Conservation (phyloP, 2,329 filamentous ascomycete genomes). For the Hypomyces perniciosus region DNA sequence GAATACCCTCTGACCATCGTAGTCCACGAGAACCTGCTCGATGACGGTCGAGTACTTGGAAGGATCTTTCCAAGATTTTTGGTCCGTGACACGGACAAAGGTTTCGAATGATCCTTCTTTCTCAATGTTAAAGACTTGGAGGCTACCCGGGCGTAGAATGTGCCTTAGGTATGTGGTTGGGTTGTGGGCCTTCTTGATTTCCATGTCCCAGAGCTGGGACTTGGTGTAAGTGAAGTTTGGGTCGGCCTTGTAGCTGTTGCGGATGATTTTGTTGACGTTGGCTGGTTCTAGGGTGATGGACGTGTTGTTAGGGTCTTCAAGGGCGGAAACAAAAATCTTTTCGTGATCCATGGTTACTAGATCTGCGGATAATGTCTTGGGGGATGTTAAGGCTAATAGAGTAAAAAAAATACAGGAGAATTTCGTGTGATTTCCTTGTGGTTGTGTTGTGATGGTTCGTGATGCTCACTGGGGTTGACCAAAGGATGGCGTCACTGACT, state of each 20-base stretch:
- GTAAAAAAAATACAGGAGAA: no score
- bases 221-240: conserved; percentile 15
- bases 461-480: no score
- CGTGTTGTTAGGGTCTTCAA: conserved; percentile 12
- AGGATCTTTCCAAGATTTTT: conserved; percentile 48
- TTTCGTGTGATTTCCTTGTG: no score
- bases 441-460: no score
- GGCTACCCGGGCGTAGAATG: conserved; percentile 13
- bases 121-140: conserved; percentile 11
- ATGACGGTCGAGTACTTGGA: conserved; percentile 12
- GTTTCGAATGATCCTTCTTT: conserved; percentile 12
- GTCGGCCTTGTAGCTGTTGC: conserved; percentile 12
- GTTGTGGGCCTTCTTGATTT: conserved; percentile 14
- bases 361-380: no score
- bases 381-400: no score
- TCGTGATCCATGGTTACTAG: conserved; percentile 6
- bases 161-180: conserved; percentile 13
- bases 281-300: conserved; percentile 7
- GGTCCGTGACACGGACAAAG: conserved; percentile 50
- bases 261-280: conserved; percentile 15
- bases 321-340: conserved; percentile 10
- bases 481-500: no score
- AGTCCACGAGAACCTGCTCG: conserved; percentile 14
- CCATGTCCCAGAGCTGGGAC: conserved; percentile 17
- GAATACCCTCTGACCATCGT: conserved; percentile 9